Percentiles rank a stretch among this genome's conserved stretches.
These are phyloP conservation scores for Colletotrichum musae DNA, from an alignment of 2,329 filamentous ascomycete species.

Conservation along the genomic window DNA sequence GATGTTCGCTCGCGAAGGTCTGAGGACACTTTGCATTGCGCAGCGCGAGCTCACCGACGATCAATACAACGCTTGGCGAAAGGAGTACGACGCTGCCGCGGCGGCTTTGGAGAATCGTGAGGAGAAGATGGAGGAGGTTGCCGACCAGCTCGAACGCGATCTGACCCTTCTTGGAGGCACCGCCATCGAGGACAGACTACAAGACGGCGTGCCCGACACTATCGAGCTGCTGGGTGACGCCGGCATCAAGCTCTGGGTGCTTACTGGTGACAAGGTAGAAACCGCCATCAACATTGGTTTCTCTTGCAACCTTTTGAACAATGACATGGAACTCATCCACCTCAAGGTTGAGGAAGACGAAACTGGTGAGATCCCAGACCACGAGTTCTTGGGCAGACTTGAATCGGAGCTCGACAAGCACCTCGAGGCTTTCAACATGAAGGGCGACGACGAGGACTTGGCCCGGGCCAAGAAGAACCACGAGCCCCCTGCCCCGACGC, in stretches of 20 bases:
- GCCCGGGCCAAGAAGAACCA: conserved; percentile 85
- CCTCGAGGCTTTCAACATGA: conserved; percentile 81
- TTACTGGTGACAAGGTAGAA: conserved; percentile 98
- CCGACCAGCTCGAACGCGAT: conserved; percentile 92
- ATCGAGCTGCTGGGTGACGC: conserved; percentile 92
- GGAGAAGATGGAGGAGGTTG: conserved; percentile 90
- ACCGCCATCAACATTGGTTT: conserved; percentile 99
- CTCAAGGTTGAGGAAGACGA: conserved; percentile 87
- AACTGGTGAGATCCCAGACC: conserved; percentile 61
- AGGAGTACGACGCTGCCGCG: conserved; percentile 88
- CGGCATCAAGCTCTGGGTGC: conserved; percentile 98
- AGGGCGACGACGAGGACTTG: conserved; percentile 88
- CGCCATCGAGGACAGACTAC: conserved; percentile 95
- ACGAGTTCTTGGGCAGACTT: conserved; percentile 69
- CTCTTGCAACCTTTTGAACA: conserved; percentile 96
- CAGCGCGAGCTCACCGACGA: conserved; percentile 84
- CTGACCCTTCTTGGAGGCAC: conserved; percentile 91
- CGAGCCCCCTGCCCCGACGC: conserved; percentile 86
- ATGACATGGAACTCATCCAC: conserved; percentile 96
- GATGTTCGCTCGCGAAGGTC: conserved; percentile 95
- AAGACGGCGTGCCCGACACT: conserved; percentile 96
- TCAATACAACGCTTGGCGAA: conserved; percentile 88
- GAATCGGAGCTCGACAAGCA: conserved; percentile 82
- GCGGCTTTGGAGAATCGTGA: conserved; percentile 88
- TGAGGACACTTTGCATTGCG: conserved; percentile 95